These are phyloP conservation scores for Elongisporangium prolatum DNA, from an alignment of 352 stramenopile genomes.

Conservation along the genomic window DNA sequence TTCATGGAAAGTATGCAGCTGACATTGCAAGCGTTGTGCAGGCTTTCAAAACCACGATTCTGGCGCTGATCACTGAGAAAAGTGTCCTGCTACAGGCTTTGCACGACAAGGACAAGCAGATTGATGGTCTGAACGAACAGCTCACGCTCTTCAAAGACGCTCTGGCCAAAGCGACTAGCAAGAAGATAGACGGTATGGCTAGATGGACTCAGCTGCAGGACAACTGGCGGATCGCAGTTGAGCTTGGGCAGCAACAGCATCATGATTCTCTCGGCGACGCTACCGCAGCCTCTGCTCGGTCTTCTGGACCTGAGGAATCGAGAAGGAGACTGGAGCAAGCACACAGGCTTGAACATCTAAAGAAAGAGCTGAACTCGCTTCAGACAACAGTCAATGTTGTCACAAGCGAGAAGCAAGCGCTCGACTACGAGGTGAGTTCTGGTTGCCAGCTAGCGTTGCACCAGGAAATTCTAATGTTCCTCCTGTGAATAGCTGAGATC, in stretches of 20 bases:
- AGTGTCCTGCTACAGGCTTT: slow-evolving; percentile 20
- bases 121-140: slow-evolving; percentile 37
- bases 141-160: slow-evolving; percentile 61
- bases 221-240: slow-evolving; percentile 12
- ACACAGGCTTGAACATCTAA: slow-evolving; percentile 4
- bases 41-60: slow-evolving; percentile 28
- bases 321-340: slow-evolving; percentile 7
- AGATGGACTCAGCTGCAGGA: slow-evolving; percentile 12
- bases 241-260: slow-evolving; percentile 6
- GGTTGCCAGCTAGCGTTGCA: neutral
- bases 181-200: neutral
- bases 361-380: slow-evolving; percentile 12
- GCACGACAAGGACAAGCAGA: slow-evolving; percentile 22
- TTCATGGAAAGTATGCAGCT: neutral
- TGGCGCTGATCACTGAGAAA: slow-evolving; percentile 39
- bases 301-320: neutral
- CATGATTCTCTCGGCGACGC: neutral
- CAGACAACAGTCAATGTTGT: slow-evolving; percentile 1
- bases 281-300: neutral
- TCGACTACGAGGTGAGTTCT: slow-evolving; percentile 4
- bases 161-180: slow-evolving; percentile 24
- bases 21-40: slow-evolving; percentile 10
- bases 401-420: slow-evolving; percentile 2
- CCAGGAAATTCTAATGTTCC: no score
- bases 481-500: neutral